phyloP scores from a whole-genome alignment of 2,329 filamentous ascomycete genomes.

The Cordyceps militaris region DNA sequence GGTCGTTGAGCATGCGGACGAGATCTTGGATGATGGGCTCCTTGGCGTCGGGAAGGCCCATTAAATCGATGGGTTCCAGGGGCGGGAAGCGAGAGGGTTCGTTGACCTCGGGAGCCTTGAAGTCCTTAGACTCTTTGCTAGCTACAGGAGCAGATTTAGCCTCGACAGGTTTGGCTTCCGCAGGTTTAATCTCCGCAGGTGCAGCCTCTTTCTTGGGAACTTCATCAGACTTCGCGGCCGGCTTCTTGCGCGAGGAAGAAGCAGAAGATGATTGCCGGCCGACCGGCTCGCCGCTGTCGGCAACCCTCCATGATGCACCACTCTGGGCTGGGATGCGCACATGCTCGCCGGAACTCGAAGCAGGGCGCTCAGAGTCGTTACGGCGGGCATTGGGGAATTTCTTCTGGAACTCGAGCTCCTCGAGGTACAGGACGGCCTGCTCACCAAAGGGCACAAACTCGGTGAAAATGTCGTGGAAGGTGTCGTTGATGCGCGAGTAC shows the following conservation, averaged over 20 bases:
- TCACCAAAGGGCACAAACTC: conserved; percentile 94
- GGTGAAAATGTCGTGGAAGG: conserved; percentile 99
- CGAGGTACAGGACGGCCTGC: conserved; percentile 88
- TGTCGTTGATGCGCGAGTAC: conserved; percentile 90
- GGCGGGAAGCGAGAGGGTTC: conserved; percentile 59
- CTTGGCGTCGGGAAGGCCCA: conserved; percentile 66
- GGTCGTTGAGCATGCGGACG: conserved; percentile 90
- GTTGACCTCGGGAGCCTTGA: conserved; percentile 55
- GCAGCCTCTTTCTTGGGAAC: conserved; percentile 22
- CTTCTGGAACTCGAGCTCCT: conserved; percentile 88
- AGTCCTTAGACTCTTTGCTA: conserved; percentile 25
- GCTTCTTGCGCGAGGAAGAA: conserved; percentile 25
- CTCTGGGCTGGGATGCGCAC: conserved; percentile 81
- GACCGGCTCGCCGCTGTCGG: conserved; percentile 50
- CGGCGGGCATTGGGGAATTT: conserved; percentile 56
- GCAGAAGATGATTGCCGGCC: conserved; percentile 57
- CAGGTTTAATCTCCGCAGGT: conserved; percentile 4
- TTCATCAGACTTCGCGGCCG: conserved; percentile 22
- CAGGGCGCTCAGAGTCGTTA: conserved; percentile 34
- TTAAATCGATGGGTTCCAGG: conserved; percentile 66
- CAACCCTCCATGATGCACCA: conserved; percentile 73
- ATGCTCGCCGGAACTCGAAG: conserved; percentile 45
- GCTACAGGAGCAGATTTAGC: conserved; percentile 18
- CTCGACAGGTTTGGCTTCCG: conserved; percentile 24
- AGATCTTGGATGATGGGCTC: conserved; percentile 90